These are phyloP conservation scores for Miscanthus lutarioriparius DNA, from an alignment of 176 grass and related monocot species.

Conservation along the genomic window DNA sequence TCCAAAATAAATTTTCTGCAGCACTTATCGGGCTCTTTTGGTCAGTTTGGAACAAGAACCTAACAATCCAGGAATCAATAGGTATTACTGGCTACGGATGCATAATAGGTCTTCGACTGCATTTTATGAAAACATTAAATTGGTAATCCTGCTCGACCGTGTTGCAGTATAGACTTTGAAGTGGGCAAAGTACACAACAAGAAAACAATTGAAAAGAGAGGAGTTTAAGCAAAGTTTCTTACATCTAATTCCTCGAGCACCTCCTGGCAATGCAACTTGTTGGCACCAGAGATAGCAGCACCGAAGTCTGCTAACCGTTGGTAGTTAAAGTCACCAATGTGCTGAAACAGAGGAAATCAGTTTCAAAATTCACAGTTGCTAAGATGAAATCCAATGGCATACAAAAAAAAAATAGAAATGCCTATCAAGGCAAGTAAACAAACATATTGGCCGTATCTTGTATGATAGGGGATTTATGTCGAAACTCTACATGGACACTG, in stretches of 20 bases:
- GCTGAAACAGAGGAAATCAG: conserved; percentile 53
- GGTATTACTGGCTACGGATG: conserved; percentile 2
- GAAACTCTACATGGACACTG: conserved; percentile 7
- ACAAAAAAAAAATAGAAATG: conserved; percentile 10
- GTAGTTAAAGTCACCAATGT: conserved; percentile 89
- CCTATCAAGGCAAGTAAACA: not conserved
- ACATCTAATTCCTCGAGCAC: conserved; percentile 98
- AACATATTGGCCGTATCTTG: conserved; percentile 4
- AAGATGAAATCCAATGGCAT: conserved; percentile 13
- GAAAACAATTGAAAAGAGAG: conserved; percentile 8
- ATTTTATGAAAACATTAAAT: not conserved
- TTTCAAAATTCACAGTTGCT: conserved; percentile 23
- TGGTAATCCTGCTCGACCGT: conserved; percentile 25
- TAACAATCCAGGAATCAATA: conserved; percentile 2
- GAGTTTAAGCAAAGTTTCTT: conserved; percentile 51
- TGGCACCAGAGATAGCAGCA: conserved; percentile 96
- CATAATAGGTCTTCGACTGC: not conserved
- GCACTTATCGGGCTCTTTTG: not conserved
- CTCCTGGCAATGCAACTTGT: conserved; percentile 89
- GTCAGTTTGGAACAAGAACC: not conserved
- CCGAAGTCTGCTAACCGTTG: conserved; percentile 88
- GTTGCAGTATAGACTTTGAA: not conserved
- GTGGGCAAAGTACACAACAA: conserved; percentile 9
- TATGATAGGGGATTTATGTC: conserved; percentile 17
- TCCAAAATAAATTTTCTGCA: conserved; percentile 16